A percentile compares a stretch with the other conserved stretches of the same genome.
phyloP scores from a whole-genome alignment of 2,329 filamentous ascomycete genomes.

The Trichothecium roseum region DNA sequence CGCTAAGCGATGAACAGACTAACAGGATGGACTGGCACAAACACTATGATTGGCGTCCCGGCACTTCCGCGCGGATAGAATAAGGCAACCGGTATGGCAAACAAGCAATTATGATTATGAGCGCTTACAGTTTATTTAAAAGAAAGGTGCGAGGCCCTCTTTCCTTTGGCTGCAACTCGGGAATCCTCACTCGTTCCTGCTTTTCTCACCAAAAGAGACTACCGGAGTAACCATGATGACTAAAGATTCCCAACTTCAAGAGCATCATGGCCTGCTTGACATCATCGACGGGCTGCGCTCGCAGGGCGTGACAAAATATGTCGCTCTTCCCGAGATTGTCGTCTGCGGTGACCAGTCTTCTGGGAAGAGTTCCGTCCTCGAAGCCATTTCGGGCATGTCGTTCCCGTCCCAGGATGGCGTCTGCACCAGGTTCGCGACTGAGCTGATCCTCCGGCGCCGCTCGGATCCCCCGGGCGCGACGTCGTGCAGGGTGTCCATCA shows the following conservation, averaged over 20 bases:
- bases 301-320: constrained; percentile 22
- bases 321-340: constrained; percentile 37
- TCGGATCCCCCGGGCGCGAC: constrained; percentile 9
- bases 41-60: too few species aligned
- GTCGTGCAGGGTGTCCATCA: constrained; percentile 20
- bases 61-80: too few species aligned
- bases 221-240: too few species aligned
- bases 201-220: too few species aligned
- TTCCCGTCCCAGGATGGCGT: constrained; percentile 49
- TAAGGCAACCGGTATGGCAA: too few species aligned
- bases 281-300: constrained; percentile 27
- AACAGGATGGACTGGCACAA: too few species aligned
- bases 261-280: constrained; percentile 26
- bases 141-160: too few species aligned
- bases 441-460: constrained; percentile 44
- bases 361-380: constrained; percentile 55
- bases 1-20: too few species aligned
- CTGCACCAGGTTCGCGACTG: constrained; percentile 54
- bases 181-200: too few species aligned
- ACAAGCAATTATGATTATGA: too few species aligned
- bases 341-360: constrained; percentile 52
- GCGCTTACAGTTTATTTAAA: too few species aligned
- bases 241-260: constrained; percentile 7
- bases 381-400: constrained; percentile 50
- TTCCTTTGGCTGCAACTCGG: too few species aligned